Evolutionary conservation across 2,329 filamentous ascomycete species (phyloP).

Genomic region (Lachnellula occidentalis): DNA sequence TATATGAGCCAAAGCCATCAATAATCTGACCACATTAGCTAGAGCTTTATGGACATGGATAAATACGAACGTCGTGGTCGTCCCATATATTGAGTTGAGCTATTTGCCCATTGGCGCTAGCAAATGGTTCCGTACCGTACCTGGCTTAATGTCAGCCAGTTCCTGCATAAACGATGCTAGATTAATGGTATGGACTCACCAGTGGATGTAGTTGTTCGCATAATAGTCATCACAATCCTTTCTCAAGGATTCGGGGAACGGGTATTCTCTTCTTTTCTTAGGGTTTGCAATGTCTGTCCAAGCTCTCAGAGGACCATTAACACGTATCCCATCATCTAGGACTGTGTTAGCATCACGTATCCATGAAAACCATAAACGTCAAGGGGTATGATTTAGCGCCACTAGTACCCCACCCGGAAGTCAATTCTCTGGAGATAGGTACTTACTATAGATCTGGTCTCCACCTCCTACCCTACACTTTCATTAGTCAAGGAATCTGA

Average conservation of each 20-base stretch:
- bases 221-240: conserved; percentile 87
- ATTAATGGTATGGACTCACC: conserved; percentile 48
- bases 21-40: conserved; percentile 63
- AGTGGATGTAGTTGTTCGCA: conserved; percentile 77
- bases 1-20: conserved; percentile 89
- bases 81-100: conserved; percentile 98
- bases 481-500: conserved; percentile 2
- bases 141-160: conserved; percentile 47
- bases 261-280: conserved; percentile 70
- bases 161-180: conserved; percentile 22
- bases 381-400: not conserved
- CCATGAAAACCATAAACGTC: not conserved
- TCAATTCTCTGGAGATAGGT: not conserved
- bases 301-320: conserved; percentile 70
- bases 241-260: conserved; percentile 74
- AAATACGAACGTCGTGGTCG: conserved; percentile 74
- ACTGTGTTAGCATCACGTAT: not conserved
- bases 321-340: conserved; percentile 72
- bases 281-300: conserved; percentile 86
- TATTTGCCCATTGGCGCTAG: conserved; percentile 82
- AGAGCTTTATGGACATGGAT: conserved; percentile 55
- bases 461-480: conserved; percentile 72
- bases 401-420: not conserved
- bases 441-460: conserved; percentile 78
- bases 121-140: conserved; percentile 81